Evolutionary conservation across 805 yeast genomes (phyloP).

Genomic region (Hanseniaspora mollemarum): DNA sequence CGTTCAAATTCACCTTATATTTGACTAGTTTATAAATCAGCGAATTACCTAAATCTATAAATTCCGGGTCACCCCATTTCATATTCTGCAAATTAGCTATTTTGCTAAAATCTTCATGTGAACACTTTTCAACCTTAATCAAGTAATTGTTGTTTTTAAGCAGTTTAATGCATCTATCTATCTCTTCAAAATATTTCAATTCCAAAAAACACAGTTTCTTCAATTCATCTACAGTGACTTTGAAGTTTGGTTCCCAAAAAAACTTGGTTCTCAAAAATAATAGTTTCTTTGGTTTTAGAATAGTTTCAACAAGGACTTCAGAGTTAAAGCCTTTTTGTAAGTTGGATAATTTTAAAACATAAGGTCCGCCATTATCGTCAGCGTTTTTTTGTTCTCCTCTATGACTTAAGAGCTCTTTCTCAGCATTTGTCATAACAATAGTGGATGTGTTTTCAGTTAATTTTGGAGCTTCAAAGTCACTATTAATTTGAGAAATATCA

Average conservation of each 20-base stretch:
- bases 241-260: slow-evolving; percentile 46
- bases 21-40: background rate
- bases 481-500: slow-evolving; percentile 10
- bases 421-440: slow-evolving; percentile 14
- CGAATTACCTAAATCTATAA: background rate
- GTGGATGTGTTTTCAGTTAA: slow-evolving; percentile 9
- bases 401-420: slow-evolving; percentile 9
- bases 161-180: slow-evolving; percentile 28
- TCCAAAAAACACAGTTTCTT: slow-evolving; percentile 35
- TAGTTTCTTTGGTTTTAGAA: slow-evolving; percentile 53
- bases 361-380: slow-evolving; percentile 40
- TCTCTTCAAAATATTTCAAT: slow-evolving; percentile 35
- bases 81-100: slow-evolving; percentile 8
- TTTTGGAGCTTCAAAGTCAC: slow-evolving; percentile 9
- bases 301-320: slow-evolving; percentile 41
- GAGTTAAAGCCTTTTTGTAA: slow-evolving; percentile 47
- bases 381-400: slow-evolving; percentile 7
- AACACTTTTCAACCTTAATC: slow-evolving; percentile 5
- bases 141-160: slow-evolving; percentile 20
- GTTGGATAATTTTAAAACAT: slow-evolving; percentile 50
- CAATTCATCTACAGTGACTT: slow-evolving; percentile 50
- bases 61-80: slow-evolving; percentile 14
- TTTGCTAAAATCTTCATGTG: slow-evolving; percentile 7
- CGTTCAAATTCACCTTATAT: slow-evolving; percentile 8
- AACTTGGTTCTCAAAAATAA: slow-evolving; percentile 48